Base-by-base conservation (phyloP, 805 yeast species). In the Myxozyma nipponensis region DNA sequence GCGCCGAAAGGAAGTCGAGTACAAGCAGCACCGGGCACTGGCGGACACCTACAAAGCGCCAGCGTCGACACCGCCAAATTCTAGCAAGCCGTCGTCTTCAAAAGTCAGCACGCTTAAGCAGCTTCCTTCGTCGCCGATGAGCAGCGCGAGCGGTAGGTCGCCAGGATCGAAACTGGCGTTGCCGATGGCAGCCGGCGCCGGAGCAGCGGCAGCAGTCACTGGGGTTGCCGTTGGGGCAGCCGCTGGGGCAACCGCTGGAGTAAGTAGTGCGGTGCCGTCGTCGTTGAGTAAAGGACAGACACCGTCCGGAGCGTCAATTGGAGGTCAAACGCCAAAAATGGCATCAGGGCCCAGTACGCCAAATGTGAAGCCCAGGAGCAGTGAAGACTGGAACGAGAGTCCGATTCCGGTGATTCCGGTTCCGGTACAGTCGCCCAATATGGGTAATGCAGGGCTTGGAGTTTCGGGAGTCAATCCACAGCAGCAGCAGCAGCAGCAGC, bases 1-100 rank as follows among this genome's bases (percentile, higher is more conserved):
- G 28, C 69, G 69, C 49, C 56, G 72, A 15, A 59, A 66, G n/a
- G 62, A 61, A 18, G 62, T 64, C 30, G 44, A 54, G 32, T 68
- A 65, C 54, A 58, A 51, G 28, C 67, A 66, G 56, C 72, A 69
- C 45, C 22, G 19, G 38, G 42, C 49, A 6, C 38, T 39, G 10
- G 32, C 44, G 13, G 40, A 38, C 21, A 17, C 48, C n/a, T 37
- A 26, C 6, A 25, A 43, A 37, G 42, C 30, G 22, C 19, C 35
- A 13, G 22, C 50, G 26, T 13, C 38, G 24, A 6, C n/a, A n/a
- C n/a, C n/a, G n/a, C n/a, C n/a, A n/a, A n/a, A n/a, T n/a, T n/a
- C n/a, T n/a, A n/a, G n/a, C n/a, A n/a, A n/a, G n/a, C n/a, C n/a
- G n/a, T n/a, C n/a, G n/a, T n/a, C n/a, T n/a, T n/a, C n/a, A n/a